A percentile compares a stretch with the other conserved stretches of the same genome.
phyloP scores from a whole-genome alignment of 352 stramenopile species.

The Globisporangium sylvaticum region DNA sequence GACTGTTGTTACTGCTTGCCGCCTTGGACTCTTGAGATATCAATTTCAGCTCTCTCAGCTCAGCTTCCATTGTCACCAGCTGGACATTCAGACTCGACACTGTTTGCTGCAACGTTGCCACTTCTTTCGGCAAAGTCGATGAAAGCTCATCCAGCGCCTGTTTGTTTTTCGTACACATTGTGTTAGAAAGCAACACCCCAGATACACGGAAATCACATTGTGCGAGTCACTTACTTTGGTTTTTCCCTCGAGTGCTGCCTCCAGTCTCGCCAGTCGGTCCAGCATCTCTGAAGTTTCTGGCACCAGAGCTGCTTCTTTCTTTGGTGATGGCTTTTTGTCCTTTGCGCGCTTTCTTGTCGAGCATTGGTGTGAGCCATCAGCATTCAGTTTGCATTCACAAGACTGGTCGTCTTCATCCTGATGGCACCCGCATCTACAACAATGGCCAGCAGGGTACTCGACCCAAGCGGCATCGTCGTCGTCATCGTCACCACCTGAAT shows the following conservation, averaged over 20 bases:
- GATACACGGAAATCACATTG: background rate
- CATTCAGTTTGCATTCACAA: constrained; percentile 7
- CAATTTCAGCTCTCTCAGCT: constrained; percentile 41
- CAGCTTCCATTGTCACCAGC: constrained; percentile 36
- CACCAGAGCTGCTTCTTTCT: background rate
- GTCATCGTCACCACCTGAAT: constrained; percentile 15
- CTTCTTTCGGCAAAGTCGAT: constrained; percentile 28
- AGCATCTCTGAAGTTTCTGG: constrained; percentile 15
- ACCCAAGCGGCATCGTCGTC: constrained; percentile 16
- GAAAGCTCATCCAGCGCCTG: constrained; percentile 39
- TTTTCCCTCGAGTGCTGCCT: constrained; percentile 39
- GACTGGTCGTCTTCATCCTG: background rate
- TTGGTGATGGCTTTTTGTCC: background rate
- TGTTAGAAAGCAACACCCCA: background rate
- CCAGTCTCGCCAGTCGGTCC: constrained; percentile 36
- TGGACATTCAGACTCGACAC: constrained; percentile 39
- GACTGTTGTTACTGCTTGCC: background rate
- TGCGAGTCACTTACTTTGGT: constrained; percentile 29
- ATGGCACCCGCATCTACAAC: constrained; percentile 46
- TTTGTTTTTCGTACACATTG: background rate
- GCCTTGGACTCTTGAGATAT: constrained; percentile 17
- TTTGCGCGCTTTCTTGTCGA: background rate
- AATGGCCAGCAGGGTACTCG: constrained; percentile 18
- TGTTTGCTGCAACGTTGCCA: constrained; percentile 39
- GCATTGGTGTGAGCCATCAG: background rate